Base-by-base conservation (phyloP, 2,329 filamentous ascomycete genomes). In the Trichoderma semiorbis region DNA sequence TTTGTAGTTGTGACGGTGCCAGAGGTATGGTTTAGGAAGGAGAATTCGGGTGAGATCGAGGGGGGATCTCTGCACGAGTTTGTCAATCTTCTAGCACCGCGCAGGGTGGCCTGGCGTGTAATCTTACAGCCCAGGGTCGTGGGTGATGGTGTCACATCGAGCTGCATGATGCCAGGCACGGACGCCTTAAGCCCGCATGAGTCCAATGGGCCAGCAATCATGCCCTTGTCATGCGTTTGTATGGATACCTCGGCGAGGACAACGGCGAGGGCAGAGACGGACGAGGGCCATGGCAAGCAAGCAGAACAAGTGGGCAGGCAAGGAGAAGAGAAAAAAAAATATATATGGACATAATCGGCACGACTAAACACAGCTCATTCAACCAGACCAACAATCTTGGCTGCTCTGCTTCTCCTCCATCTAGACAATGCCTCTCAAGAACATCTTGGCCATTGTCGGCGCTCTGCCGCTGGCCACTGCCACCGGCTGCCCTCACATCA, bases 391-490 rank as follows among this genome's bases (percentile, higher is more conserved):
- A 50, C 57, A 28, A 50, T 32, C 55, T 53, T 62, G 67, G 67
- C 67, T 28, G 32, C 67, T 50, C 60, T 34, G 28, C 30, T 50
- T 39, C 36, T 57, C n/a, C n/a, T 58, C 39, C n/a, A 57, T 61
- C 26, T 30, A 53, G 67, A 60, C 71, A 39, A 72, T 71, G 68
- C 55, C 71, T 67, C 71, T 72, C 71, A 50, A 62, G 28, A 57
- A 69, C 47, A 30, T 73, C 36, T 26, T 73, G 72, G 72, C 61
- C 39, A 71, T 73, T 39, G 72, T 61, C 32, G 60, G 64, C 72
- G 32, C 69, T 8, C 69, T 73, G 72, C 72, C 72, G 47, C 69
- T 73, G 8, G 64, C 72, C 36, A 30, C 69, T n/a, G 72, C 72
- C 3, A 58, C 62, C 11, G 28, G 30, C 16, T 73, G 72, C 50